Conservation (phyloP, 352 stramenopile species). For the Phytophthora idaei region DNA sequence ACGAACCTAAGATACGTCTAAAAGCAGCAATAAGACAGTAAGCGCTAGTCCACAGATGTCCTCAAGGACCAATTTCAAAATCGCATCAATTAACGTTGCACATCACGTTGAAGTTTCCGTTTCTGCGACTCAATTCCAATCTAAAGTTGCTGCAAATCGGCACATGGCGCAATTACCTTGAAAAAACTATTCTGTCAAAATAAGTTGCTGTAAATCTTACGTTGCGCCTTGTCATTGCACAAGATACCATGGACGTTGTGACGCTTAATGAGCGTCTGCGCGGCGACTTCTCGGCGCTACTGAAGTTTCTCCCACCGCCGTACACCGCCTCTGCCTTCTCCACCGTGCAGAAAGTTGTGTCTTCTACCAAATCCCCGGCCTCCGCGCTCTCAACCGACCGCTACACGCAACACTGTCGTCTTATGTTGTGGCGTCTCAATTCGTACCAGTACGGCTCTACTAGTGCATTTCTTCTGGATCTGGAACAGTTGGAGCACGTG, state of each 20-base stretch:
- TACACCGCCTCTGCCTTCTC: slow-evolving; percentile 10
- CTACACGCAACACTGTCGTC: slow-evolving; percentile 43
- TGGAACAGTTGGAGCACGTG: slow-evolving; percentile 48
- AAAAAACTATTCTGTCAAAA: background rate
- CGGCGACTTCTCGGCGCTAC: slow-evolving; percentile 57
- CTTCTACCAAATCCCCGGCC: slow-evolving; percentile 1
- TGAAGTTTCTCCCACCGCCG: slow-evolving; percentile 53
- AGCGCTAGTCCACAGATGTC: slow-evolving; percentile 18
- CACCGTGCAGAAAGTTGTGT: background rate
- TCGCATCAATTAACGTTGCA: background rate
- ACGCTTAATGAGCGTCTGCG: slow-evolving; percentile 74
- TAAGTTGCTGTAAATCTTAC: slow-evolving; percentile 14
- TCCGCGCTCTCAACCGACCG: slow-evolving; percentile 4
- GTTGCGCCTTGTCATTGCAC: slow-evolving; percentile 15
- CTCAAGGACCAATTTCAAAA: slow-evolving; percentile 11
- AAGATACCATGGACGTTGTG: slow-evolving; percentile 60
- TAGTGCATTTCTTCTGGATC: slow-evolving; percentile 59
- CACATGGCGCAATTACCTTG: background rate
- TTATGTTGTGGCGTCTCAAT: slow-evolving; percentile 58
- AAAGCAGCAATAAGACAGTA: background rate
- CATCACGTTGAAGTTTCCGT: slow-evolving; percentile 1
- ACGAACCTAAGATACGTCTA: slow-evolving; percentile 30
- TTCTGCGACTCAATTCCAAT: background rate
- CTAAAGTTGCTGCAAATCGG: background rate
- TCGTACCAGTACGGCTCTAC: slow-evolving; percentile 65